These are phyloP conservation scores for Tolypocladium ophioglossoides DNA, from an alignment of 2,329 filamentous ascomycete species.

Conservation along the genomic window DNA sequence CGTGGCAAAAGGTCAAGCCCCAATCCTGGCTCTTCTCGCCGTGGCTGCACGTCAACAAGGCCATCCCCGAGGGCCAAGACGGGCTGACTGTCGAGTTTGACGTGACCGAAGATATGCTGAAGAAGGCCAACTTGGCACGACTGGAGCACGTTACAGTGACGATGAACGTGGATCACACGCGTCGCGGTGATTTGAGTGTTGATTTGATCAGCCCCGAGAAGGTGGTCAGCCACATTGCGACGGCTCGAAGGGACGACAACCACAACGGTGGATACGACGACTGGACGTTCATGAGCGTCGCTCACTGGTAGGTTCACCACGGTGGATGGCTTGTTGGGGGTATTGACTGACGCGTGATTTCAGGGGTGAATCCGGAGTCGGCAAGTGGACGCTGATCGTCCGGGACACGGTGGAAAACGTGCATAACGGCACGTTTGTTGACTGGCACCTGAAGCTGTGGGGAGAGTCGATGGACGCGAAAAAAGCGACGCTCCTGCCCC, in stretches of 20 bases:
- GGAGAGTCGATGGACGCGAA: constrained; percentile 72
- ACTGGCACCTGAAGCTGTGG: constrained; percentile 94
- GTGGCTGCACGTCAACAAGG: constrained; percentile 81
- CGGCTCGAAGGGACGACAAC: constrained; percentile 59
- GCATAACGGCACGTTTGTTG: constrained; percentile 65
- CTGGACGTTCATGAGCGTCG: constrained; percentile 99
- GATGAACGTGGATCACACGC: constrained; percentile 87
- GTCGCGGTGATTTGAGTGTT: constrained; percentile 84
- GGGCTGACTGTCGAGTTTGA: constrained; percentile 74
- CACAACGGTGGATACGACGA: constrained; percentile 65
- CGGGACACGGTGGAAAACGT: constrained; percentile 76
- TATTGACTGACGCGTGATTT: neutral
- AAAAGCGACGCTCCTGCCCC: constrained; percentile 64
- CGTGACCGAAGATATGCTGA: constrained; percentile 71
- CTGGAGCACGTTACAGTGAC: constrained; percentile 94
- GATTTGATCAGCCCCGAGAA: constrained; percentile 79
- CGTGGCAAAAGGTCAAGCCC: constrained; percentile 81
- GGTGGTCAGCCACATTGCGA: constrained; percentile 74
- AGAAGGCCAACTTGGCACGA: constrained; percentile 70
- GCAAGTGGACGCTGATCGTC: constrained; percentile 84
- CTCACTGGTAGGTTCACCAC: constrained; percentile 62
- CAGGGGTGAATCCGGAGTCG: constrained; percentile 79
- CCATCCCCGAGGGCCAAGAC: constrained; percentile 73
- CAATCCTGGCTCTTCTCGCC: constrained; percentile 93
- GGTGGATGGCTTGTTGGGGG: neutral